These are phyloP conservation scores for Rosa rugosa DNA, from an alignment of 306 rosid genomes.

Conservation along the genomic window DNA sequence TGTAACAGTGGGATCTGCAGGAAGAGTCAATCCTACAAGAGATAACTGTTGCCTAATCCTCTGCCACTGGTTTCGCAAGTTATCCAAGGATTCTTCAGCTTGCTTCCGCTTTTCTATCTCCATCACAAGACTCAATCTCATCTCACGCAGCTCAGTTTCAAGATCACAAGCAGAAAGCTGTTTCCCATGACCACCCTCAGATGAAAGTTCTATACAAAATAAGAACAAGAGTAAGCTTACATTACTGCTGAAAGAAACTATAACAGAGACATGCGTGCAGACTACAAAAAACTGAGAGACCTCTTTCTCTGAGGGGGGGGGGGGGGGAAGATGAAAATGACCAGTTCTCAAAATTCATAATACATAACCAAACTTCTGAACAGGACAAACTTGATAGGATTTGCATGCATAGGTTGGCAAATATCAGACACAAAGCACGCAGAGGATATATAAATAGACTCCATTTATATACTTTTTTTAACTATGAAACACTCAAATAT, in stretches of 20 bases:
- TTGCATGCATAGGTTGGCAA: background rate
- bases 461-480: background rate
- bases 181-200: constrained; percentile 47
- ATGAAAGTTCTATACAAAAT: constrained; percentile 61
- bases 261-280: background rate
- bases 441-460: background rate
- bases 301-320: background rate
- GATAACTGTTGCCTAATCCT: constrained; percentile 62
- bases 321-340: background rate
- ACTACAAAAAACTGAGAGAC: background rate
- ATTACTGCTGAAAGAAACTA: background rate
- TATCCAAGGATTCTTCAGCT: constrained; percentile 71
- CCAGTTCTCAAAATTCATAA: background rate
- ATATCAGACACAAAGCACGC: background rate
- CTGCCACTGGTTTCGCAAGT: constrained; percentile 68
- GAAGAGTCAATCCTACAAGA: constrained; percentile 64
- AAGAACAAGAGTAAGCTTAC: constrained; percentile 26
- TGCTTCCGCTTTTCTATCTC: constrained; percentile 88
- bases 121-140: constrained; percentile 63
- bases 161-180: constrained; percentile 36
- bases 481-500: background rate
- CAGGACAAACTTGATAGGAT: background rate
- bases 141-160: constrained; percentile 72
- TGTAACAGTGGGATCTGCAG: constrained; percentile 45
- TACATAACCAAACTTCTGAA: background rate